Evolutionary conservation across 1,284 basidiomycete species (phyloP), one percentile per base, ranked within the genome.

Genomic region (Ganoderma meredithae): DNA sequence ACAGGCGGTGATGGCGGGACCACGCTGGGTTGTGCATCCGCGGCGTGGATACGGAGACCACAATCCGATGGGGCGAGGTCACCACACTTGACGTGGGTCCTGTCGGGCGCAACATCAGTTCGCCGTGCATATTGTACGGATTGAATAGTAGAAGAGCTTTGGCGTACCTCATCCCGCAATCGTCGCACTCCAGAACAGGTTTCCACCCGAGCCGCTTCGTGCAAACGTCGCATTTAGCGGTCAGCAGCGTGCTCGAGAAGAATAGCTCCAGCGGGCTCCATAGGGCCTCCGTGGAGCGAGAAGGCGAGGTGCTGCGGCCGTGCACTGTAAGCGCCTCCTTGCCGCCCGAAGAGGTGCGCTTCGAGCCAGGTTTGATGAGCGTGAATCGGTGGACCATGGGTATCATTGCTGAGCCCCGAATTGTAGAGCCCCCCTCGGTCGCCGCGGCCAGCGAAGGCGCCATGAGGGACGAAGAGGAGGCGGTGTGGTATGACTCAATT

Each of bases 111-210:
- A 33, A 27, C 47, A 27, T 71, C 62, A 72, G 75, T 41, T 22
- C 33, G n/a, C 22, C 22, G 40, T 9, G 22, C 10, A 22, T 15
- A 17, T n/a, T 15, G 6, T 15, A 49, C 19, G 6, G 22, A 43
- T 12, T 8, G n/a, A n/a, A 39, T 27, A 7, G 0, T 12, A 56
- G 55, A 65, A 36, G 64, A 53, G 15, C 4, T 27, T 69, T 55
- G 17, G 80, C 86, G 67, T 69, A 92, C 90, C 87, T 83, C 71
- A 92, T 77, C 25, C 89, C 88, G 80, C 95, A 97, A 79, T 97
- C 95, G 79, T 97, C 95, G 78, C 95, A 97, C 75, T 94, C 90
- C 39, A 97, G 80, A 39, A 92, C 88, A 25, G 93, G 90, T 76
- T 95, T 95, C 88, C 92, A 92, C 17, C 95, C 94, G 59, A 97